Percentiles rank a stretch among this genome's conserved stretches.
Conservation (phyloP, 2,329 filamentous ascomycete genomes). For the Beauveria sp. region DNA sequence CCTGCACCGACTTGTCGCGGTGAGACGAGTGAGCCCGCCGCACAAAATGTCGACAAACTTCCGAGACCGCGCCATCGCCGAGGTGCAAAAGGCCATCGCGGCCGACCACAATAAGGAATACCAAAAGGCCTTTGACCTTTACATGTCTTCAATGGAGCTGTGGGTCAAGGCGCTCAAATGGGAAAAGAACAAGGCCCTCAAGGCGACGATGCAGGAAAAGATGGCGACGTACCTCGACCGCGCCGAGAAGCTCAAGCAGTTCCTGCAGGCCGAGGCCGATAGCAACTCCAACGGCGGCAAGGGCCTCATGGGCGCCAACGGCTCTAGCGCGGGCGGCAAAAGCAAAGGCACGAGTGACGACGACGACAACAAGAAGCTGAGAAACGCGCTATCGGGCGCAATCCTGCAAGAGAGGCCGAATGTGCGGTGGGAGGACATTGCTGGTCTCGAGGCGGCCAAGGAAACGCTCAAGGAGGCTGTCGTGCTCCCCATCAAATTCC, state of each 20-base stretch:
- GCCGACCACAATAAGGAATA: slow-evolving; percentile 93
- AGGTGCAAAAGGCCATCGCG: slow-evolving; percentile 96
- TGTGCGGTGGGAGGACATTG: slow-evolving; percentile 96
- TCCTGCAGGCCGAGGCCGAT: slow-evolving; percentile 69
- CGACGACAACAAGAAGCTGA: slow-evolving; percentile 90
- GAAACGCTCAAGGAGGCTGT: slow-evolving; percentile 97
- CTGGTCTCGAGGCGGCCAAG: slow-evolving; percentile 87
- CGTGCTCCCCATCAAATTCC: slow-evolving; percentile 96
- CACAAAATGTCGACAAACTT: slow-evolving; percentile 87
- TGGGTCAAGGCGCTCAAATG: slow-evolving; percentile 99
- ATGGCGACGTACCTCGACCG: slow-evolving; percentile 97
- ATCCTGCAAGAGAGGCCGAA: slow-evolving; percentile 95
- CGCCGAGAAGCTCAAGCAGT: slow-evolving; percentile 93
- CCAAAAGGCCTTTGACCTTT: slow-evolving; percentile 91
- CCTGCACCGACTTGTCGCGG: background rate
- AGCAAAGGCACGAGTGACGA: slow-evolving; percentile 63
- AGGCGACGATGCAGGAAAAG: slow-evolving; percentile 95
- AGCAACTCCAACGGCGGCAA: slow-evolving; percentile 61
- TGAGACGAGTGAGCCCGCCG: slow-evolving; percentile 13
- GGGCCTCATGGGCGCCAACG: slow-evolving; percentile 59
- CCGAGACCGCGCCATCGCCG: slow-evolving; percentile 89
- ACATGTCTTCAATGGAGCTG: slow-evolving; percentile 91
- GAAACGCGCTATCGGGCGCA: slow-evolving; percentile 82
- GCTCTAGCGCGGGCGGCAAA: slow-evolving; percentile 56
- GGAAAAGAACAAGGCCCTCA: slow-evolving; percentile 97